Conservation (phyloP, 306 rosid species). For the Carpinus fangiana region DNA sequence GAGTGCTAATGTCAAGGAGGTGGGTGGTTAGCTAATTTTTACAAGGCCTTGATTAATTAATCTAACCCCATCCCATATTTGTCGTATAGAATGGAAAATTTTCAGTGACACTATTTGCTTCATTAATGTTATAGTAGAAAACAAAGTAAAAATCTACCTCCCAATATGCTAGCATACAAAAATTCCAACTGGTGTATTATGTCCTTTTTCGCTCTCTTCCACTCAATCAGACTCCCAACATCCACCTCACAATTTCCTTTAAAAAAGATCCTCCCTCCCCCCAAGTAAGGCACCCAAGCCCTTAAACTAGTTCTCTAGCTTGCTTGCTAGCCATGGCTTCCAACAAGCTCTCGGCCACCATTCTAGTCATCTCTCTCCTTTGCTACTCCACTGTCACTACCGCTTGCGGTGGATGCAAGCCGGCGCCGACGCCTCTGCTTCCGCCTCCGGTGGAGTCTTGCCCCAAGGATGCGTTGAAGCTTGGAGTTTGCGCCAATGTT, state of each 20-base stretch:
- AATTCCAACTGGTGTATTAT: constrained; percentile 42
- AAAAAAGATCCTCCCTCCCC: constrained; percentile 24
- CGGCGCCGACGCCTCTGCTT: not conserved
- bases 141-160: constrained; percentile 7
- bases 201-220: constrained; percentile 42
- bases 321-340: constrained; percentile 41
- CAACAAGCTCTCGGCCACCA: constrained; percentile 44
- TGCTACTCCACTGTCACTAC: constrained; percentile 43
- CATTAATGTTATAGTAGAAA: not conserved
- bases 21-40: no score
- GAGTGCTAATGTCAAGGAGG: no score
- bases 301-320: not conserved
- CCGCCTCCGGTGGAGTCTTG: constrained; percentile 27
- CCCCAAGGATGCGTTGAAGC: constrained; percentile 65
- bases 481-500: constrained; percentile 59
- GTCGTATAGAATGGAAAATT: not conserved
- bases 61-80: not conserved
- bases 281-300: constrained; percentile 11
- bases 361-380: constrained; percentile 51
- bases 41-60: not conserved
- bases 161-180: constrained; percentile 43
- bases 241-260: constrained; percentile 45
- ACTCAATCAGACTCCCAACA: constrained; percentile 40
- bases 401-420: constrained; percentile 39
- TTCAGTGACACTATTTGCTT: not conserved